These are phyloP conservation scores for Asterella californica DNA, from an alignment of 225 moss, liverwort and hornwort species.

Conservation along the genomic window DNA sequence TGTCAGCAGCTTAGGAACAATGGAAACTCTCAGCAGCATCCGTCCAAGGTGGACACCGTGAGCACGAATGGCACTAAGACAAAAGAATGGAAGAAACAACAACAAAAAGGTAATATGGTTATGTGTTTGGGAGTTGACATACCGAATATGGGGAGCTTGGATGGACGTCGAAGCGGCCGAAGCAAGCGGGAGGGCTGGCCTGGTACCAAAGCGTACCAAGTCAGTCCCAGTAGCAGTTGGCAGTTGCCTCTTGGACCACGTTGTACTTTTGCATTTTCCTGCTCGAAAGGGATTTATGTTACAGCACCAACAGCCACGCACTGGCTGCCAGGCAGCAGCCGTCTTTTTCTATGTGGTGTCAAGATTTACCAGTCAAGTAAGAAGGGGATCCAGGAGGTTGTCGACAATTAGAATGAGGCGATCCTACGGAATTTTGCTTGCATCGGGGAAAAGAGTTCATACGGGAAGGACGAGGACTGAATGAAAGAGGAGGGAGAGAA, in stretches of 20 bases:
- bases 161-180: not conserved
- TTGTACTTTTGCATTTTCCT: not conserved
- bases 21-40: no score
- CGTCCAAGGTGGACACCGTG: not conserved
- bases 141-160: not conserved
- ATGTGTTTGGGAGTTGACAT: not conserved
- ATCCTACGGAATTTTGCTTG: not conserved
- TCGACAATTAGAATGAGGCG: not conserved
- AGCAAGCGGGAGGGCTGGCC: not conserved
- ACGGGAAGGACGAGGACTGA: not conserved
- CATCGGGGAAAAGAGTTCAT: not conserved
- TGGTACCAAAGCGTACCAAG: no score
- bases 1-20: no score
- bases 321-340: not conserved
- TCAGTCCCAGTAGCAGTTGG: not conserved
- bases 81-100: not conserved
- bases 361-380: not conserved
- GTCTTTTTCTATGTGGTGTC: not conserved
- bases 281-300: not conserved
- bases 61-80: not conserved
- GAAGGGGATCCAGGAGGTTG: not conserved
- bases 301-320: not conserved
- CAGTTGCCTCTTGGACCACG: not conserved
- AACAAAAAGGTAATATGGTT: not conserved
- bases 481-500: not conserved